Evolutionary conservation across 192 early-diverging fungal genomes (phyloP), one percentile per base, ranked within the genome.

Genomic region (Linderina pennispora): DNA sequence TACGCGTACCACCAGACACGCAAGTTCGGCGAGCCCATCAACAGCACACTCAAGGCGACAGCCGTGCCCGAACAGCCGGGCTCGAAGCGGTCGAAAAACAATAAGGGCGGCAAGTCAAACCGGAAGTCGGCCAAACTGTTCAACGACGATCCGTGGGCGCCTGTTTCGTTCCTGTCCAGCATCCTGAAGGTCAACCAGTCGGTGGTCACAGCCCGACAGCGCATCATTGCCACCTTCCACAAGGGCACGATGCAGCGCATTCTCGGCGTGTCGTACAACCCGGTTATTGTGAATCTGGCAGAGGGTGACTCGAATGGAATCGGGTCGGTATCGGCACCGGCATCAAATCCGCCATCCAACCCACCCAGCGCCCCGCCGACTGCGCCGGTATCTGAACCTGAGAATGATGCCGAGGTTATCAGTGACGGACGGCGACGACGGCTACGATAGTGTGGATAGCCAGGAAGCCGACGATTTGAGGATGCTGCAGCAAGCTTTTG

Each of bases 1-100:
- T 73, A 58, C 45, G 62, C 59, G 0, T 77, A 71, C 50, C 67
- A 68, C 48, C 67, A 76, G 56, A 67, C 64, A 2, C 54, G 63
- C 24, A 62, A 62, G 25, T 53, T 58, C 14, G 71, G 71, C 14
- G 49, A 62, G 51, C 63, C 71, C 13, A 64, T 72, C 33, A 72
- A 72, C 36, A 54, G 50, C 13, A 50, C 50, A 8, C 52, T 66
- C 18, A 41, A 43, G 17, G 34, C 38, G 13, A 8, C 43, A 13
- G 44, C 53, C 2, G 40, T 15, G n/a, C 3, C 23, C 2, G 11
- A 8, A 14, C 1, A 14, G 8, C 18, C 32, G 25, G 23, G 15
- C 8, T 34, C 33, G 19, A 72, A 72, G 41, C 56, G 69, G 1
- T 20, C 35, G 2, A 54, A 55, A 18, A 58, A 36, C 3, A n/a